Evolutionary conservation across 2,329 filamentous ascomycete species (phyloP).

Genomic region (Aspergillus fijiensis): DNA sequence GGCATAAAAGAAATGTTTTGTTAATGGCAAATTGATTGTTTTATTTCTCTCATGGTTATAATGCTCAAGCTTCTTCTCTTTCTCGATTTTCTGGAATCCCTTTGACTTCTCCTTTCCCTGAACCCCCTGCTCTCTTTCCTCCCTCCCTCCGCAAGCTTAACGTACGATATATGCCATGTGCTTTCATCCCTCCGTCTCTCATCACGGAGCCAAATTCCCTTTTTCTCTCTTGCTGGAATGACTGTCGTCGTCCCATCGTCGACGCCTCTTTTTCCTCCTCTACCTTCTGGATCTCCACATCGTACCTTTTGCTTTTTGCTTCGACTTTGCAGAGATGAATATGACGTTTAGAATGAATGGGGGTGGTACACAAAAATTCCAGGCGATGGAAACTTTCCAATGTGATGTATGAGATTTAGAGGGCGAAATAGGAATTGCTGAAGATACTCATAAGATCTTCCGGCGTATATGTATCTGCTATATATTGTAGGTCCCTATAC

Average conservation of each 20-base stretch:
- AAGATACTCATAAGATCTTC: no score
- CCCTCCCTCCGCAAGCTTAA: slow-evolving; percentile 5
- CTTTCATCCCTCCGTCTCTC: neutral
- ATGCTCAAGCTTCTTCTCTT: slow-evolving; percentile 16
- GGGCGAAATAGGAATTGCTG: neutral
- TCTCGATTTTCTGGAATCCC: slow-evolving; percentile 19
- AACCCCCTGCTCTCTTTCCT: slow-evolving; percentile 12
- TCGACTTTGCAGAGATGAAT: slow-evolving; percentile 23
- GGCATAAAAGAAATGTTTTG: slow-evolving; percentile 42
- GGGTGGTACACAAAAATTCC: slow-evolving; percentile 8
- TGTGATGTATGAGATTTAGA: neutral
- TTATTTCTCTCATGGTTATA: slow-evolving; percentile 23
- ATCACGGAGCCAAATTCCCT: slow-evolving; percentile 7
- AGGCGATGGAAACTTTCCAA: neutral
- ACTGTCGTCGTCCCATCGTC: slow-evolving; percentile 4
- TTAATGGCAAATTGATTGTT: slow-evolving; percentile 31
- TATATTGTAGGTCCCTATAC: neutral
- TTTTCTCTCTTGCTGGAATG: slow-evolving; percentile 1
- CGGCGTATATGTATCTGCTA: neutral
- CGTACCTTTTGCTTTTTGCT: slow-evolving; percentile 9
- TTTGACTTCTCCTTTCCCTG: no score
- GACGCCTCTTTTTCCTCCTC: slow-evolving; percentile 6
- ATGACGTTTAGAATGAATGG: slow-evolving; percentile 22
- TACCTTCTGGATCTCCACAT: slow-evolving; percentile 15
- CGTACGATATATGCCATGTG: slow-evolving; percentile 15